Evolutionary conservation across 2,329 filamentous ascomycete genomes (phyloP).

Genomic region (Metarhizium robertsii): DNA sequence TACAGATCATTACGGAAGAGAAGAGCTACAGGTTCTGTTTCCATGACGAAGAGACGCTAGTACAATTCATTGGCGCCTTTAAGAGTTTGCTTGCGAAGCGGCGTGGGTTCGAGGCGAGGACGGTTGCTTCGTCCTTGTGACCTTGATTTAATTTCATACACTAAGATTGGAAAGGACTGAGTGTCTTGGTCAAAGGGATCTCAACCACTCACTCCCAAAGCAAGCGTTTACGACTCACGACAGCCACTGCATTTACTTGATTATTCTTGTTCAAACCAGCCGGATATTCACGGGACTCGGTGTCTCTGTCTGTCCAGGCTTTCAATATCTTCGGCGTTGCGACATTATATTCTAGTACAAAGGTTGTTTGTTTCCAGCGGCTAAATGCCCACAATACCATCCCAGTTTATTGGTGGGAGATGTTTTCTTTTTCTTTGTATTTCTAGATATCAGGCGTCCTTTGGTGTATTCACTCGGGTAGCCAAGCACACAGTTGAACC

Average conservation of each 20-base stretch:
- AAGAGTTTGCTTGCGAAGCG: constrained; percentile 75
- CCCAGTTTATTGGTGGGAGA: neutral
- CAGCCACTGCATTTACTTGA: neutral
- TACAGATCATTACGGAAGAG: constrained; percentile 91
- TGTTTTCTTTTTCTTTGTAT: neutral
- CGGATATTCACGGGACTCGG: too few species aligned
- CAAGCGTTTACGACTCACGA: neutral
- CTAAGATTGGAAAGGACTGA: neutral
- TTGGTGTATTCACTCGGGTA: neutral
- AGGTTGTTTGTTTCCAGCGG: neutral
- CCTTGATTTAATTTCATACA: neutral
- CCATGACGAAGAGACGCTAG: constrained; percentile 69
- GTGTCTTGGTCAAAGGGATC: neutral
- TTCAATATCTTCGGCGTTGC: neutral
- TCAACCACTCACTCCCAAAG: neutral
- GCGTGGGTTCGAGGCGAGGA: constrained; percentile 49
- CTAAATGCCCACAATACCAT: neutral
- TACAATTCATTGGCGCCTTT: constrained; percentile 79
- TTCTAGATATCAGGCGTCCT: neutral
- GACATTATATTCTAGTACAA: neutral
- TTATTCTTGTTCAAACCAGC: neutral
- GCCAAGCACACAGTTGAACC: neutral
- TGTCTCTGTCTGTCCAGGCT: neutral
- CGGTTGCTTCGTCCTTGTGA: constrained; percentile 17
- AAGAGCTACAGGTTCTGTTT: constrained; percentile 73